Evolutionary conservation across 768 basidiomycete species (phyloP), one percentile per base, ranked within the genome.

Genomic region (Tremella mesenterica): DNA sequence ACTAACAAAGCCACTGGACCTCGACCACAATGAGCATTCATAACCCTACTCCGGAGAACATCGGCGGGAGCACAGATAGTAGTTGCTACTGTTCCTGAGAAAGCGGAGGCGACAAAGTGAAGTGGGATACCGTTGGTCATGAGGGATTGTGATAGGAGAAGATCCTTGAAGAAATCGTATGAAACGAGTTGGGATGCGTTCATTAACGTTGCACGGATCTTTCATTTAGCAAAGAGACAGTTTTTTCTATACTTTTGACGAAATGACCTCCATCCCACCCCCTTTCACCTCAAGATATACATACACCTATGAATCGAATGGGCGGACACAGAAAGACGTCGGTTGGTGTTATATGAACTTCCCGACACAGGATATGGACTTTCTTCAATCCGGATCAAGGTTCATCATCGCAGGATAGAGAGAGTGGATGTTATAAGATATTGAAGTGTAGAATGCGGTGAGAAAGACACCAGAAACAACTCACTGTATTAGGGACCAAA

Each of bases 51-150:
- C 50, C 67, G 71, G 47, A 73, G 59, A 6, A 73, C 71, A 52
- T 73, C 71, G 4, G 68, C 67, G 7, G 71, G 71, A 3, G 71
- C 71, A 52, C 67, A 71, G 6, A 71, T 63, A 13, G 71, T 73
- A 1, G 69, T 71, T 3, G 71, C 71, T 21, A 73, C 64, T 14
- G 71, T 73, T 16, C 71, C 71, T 2, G 69, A 67, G 4, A 60
- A 28, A 23, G 67, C 68, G 12, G 64, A 66, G 1, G 71, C 59
- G 18, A 63, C 53, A 48, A 73, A 65, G 44, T 73, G 71, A n/a
- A 68, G 53, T 13, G 65, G 63, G 51, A 71, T 64, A 16, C 66
- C 66, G 33, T 73, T 64, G 5, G 44, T 28, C 52, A 67, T 52
- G 30, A 58, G 39, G n/a, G 52, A 38, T 38, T 58, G 23, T 8